Conservation (phyloP, 2,329 filamentous ascomycete genomes). For the Alternaria rosae region DNA sequence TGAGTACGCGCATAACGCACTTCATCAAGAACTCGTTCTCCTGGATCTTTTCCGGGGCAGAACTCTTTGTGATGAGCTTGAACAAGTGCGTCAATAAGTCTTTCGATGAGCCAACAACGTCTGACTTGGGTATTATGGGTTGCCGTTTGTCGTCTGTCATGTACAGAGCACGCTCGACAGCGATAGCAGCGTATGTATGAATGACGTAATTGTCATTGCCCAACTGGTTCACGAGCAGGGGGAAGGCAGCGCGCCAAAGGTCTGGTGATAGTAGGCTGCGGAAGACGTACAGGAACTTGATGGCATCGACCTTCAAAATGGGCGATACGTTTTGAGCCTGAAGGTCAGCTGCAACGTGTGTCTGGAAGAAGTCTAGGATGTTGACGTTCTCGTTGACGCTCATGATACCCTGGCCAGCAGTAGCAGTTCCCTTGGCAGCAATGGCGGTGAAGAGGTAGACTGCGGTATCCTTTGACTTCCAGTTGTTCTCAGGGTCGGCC, state of each 20-base stretch:
- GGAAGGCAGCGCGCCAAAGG: constrained; percentile 90
- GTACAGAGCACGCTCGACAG: constrained; percentile 90
- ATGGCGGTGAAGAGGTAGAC: constrained; percentile 95
- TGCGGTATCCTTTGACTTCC: constrained; percentile 98
- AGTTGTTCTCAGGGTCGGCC: constrained; percentile 72
- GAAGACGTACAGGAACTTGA: constrained; percentile 98
- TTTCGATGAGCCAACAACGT: constrained; percentile 82
- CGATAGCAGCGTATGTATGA: constrained; percentile 96
- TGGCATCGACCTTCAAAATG: constrained; percentile 94
- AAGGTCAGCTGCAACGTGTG: constrained; percentile 88
- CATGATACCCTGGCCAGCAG: constrained; percentile 87
- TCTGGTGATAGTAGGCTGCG: constrained; percentile 90
- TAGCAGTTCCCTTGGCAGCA: constrained; percentile 88
- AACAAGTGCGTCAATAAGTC: constrained; percentile 91
- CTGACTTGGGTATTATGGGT: constrained; percentile 79
- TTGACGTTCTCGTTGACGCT: constrained; percentile 82
- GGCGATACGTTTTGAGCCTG: constrained; percentile 75
- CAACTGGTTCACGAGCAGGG: constrained; percentile 88
- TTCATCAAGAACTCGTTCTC: constrained; percentile 99
- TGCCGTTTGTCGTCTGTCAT: constrained; percentile 78
- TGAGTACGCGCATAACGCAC: constrained; percentile 95
- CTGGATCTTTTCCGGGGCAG: constrained; percentile 88
- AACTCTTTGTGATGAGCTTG: constrained; percentile 85
- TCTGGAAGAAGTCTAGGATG: constrained; percentile 94
- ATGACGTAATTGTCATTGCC: constrained; percentile 92